Evolutionary conservation across 1,139 yeast species (phyloP).

Genomic region (Debaryomyces fabryi): DNA sequence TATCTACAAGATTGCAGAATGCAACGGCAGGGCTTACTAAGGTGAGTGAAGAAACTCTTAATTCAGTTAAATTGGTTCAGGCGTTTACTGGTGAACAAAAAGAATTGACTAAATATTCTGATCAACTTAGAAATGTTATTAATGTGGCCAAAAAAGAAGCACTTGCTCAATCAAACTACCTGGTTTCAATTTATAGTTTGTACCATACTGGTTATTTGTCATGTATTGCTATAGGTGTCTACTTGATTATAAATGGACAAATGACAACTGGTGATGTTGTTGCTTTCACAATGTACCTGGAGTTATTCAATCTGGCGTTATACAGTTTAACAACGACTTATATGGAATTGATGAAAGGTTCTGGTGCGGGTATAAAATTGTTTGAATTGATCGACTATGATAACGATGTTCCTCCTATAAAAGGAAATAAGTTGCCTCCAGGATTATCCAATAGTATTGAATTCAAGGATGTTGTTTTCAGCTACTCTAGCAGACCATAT

Average conservation of each 20-base stretch:
- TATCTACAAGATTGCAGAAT: constrained; percentile 48
- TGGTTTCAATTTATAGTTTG: constrained; percentile 47
- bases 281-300: constrained; percentile 54
- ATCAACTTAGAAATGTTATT: constrained; percentile 44
- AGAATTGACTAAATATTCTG: constrained; percentile 44
- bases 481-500: constrained; percentile 88
- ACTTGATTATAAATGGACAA: constrained; percentile 44
- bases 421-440: constrained; percentile 46
- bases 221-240: constrained; percentile 49
- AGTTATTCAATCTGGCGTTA: constrained; percentile 50
- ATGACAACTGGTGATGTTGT: constrained; percentile 53
- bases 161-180: constrained; percentile 49
- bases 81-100: constrained; percentile 51
- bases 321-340: constrained; percentile 55
- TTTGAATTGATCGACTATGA: constrained; percentile 48
- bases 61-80: constrained; percentile 47
- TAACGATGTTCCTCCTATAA: constrained; percentile 47
- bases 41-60: constrained; percentile 49
- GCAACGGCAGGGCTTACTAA: constrained; percentile 52
- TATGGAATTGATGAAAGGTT: constrained; percentile 59
- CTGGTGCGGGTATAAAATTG: constrained; percentile 55
- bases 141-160: constrained; percentile 50
- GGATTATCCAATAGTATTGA: constrained; percentile 56
- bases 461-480: constrained; percentile 68
- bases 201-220: constrained; percentile 51